Base-by-base conservation (phyloP, 805 yeast species). In the Starmerella vaccinii region DNA sequence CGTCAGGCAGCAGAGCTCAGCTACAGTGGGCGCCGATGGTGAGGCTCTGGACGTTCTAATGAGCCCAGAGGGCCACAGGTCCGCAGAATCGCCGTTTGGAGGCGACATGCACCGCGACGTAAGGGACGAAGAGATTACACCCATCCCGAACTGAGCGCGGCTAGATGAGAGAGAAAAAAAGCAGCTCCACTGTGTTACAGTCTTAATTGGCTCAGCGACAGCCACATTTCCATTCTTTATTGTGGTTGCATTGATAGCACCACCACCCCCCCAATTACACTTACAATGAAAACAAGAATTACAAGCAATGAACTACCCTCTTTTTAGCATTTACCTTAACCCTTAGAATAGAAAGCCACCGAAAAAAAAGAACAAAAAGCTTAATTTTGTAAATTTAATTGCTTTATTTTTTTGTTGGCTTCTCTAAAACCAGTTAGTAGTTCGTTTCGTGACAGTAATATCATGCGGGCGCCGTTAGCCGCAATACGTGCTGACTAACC, bases 1-100 rank as follows among this genome's bases (percentile, higher is more conserved):
- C 9, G 64, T 60, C 21, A 53, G 64, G 4, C 56, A 48, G 26
- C 61, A 57, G 43, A 49, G 48, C 43, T 19, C 42, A 21, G 9
- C 49, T 13, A 7, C 21, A 3, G 27, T 16, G 6, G 45, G 34
- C n/a, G 23, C 5, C 7, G 45, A 27, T 15, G 34, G 34, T 13
- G 45, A 41, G 4, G 33, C n/a, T 1, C 15, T 41, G 16, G 34
- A 41, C 3, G 34, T 27, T 15, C 15, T 41, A 3, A 41, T 27
- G 34, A 41, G 45, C 19, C 45, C 45, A 7, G 45, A 41, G 32
- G 34, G 45, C 29, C 42, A 37, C 12, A 19, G 26, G 12, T 26
- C 45, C 16, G 23, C n/a, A 9, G 45, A 24, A 15, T 41, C 45
- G 23, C 45, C 45, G 13, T 41, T 41, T 16, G 45, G 45, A 27